phyloP scores from a whole-genome alignment of 129 eudicot genomes.

The Tagetes patula region DNA sequence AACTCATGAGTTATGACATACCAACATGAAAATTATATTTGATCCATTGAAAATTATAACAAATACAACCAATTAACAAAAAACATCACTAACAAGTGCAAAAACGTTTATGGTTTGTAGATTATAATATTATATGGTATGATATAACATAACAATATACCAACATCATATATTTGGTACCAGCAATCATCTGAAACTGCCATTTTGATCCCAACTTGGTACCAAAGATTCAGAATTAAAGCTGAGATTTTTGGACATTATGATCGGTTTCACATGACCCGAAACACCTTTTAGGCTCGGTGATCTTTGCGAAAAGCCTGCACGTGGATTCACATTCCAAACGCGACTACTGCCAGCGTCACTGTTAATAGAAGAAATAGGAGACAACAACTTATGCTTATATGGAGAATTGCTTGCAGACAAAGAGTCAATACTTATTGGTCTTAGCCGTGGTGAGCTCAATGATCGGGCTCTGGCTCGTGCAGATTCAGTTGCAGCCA shows the following conservation, averaged over 20 bases:
- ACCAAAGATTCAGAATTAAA: conserved; percentile 38
- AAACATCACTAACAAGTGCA: not conserved
- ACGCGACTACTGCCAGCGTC: conserved; percentile 57
- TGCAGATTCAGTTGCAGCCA: conserved; percentile 95
- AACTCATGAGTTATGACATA: not conserved
- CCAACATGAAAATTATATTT: not conserved
- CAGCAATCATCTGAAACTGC: conserved; percentile 27
- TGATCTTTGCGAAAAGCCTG: conserved; percentile 51
- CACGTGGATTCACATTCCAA: conserved; percentile 29
- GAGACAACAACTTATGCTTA: conserved; percentile 72
- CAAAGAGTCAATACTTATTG: conserved; percentile 51
- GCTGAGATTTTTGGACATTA: conserved; percentile 38
- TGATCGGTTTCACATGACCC: conserved; percentile 52
- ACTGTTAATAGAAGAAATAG: conserved; percentile 86
- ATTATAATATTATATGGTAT: conserved; percentile 22
- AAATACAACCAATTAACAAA: not conserved
- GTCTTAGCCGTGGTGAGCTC: conserved; percentile 89
- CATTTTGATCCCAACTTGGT: conserved; percentile 39
- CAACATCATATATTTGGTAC: conserved; percentile 3
- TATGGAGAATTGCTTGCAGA: conserved; percentile 77
- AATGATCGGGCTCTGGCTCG: conserved; percentile 66
- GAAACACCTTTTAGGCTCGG: conserved; percentile 57
- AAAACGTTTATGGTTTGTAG: conserved; percentile 17
- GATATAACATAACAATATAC: conserved; percentile 17
- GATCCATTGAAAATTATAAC: not conserved